Evolutionary conservation across 2,329 filamentous ascomycete species (phyloP), one percentile per base, ranked within the genome.

Genomic region (Cytospora schulzeri): DNA sequence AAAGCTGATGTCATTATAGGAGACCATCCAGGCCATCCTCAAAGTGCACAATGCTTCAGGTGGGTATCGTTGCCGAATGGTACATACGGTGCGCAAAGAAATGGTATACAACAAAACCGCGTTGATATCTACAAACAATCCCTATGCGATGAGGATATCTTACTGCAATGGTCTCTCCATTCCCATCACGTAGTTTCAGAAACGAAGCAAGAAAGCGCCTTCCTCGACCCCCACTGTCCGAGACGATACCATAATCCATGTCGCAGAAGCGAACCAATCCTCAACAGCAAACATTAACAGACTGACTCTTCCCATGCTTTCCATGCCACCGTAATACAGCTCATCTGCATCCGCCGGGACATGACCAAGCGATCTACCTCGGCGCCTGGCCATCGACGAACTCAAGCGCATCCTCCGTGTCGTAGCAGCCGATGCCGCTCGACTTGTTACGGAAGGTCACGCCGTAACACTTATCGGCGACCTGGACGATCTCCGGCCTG

Each of bases 391-490:
- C 94, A 75, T 98, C 94, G 15, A 99, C 93, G 75, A 99, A 99
- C 73, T 91, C 89, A 70, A 99, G 81, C 31, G 95, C 95, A 72
- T 95, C 91, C 69, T 97, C 92, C 62, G 88, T 87, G 68, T 87
- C 89, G 57, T 97, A 93, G 60, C 94, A 94, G 78, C 95, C 92
- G 72, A 99, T 96, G 48, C 88, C 91, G 79, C 92, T 96, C 69
- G 93, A 96, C 84, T 98, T 98, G 77, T 93, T 94, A 69, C 88
- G 86, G 78, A 94, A 98, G 59, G 91, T 92, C 59, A 99, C 95
- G 67, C 95, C 95, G 76, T 99, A 99, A 78, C 94, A 97, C 80
- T 97, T 96, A 80, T 98, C 93, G 3, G 95, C 95, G 24, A 98
- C 92, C 67, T 91, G 87, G 68, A 99, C 85, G 84, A 99, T 97